Base-by-base conservation (phyloP, 2,329 filamentous ascomycete genomes). In the Xylaria sp. region DNA sequence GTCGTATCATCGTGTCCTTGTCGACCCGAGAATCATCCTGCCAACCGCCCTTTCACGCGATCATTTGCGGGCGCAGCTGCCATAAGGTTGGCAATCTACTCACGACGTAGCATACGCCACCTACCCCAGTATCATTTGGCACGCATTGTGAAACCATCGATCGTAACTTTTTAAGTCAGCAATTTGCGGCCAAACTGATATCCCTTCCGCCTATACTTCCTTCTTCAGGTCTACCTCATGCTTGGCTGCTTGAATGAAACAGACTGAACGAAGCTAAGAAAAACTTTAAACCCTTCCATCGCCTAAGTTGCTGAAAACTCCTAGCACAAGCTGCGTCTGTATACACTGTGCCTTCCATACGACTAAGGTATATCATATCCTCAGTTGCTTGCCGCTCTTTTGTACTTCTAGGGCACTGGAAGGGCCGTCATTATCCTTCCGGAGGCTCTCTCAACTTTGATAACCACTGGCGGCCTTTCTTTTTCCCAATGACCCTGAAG, bases 401-500 rank as follows among this genome's bases (percentile, higher is more conserved):
- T 38, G 31, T 44, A 60, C 6, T 42, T 20, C 6, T 4, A 40
- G 28, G 31, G 26, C 44, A 56, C 36, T 4, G 23, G 31, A 44
- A 44, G 33, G 6, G 20, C 38, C 9, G 40, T 13, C 23, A 13
- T 40, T 53, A n/a, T 58, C 9, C 64, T 65, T 49, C 36, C n/a
- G 1, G 17, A 48, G 20, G 17, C 15, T 23, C 33, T 42, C 40
- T 42, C 40, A 9, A 53, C 11, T 57, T 46, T 44, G 42, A 63
- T 60, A 31, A 66, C 13, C 11, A 9, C 20, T 31, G 23, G 31
- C 40, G 10, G 10, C n/a, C 17, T 17, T 46, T 31, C 31, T 56
- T n/a, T 26, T 31, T 56, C 17, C 38, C 26, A 36, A 71, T 71
- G 67, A 68, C 13, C 44, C 26, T 44, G 31, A 63, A 53, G 28